Percentiles rank a stretch among this genome's conserved stretches.
phyloP scores from a whole-genome alignment of 75 land plant species.

The Pinus taeda region DNA sequence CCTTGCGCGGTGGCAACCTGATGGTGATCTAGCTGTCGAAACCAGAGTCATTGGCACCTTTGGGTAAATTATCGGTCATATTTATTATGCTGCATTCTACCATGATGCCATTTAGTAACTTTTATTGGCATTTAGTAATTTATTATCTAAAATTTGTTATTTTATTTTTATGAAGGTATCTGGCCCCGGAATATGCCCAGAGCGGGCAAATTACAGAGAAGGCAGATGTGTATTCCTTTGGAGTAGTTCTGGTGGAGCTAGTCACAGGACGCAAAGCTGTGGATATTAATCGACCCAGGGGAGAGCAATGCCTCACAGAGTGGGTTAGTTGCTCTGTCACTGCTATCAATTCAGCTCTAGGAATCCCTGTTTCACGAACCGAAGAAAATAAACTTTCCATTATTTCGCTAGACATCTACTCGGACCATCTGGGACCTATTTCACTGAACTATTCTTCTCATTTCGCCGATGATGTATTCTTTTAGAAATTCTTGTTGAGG shows the following conservation, averaged over 20 bases:
- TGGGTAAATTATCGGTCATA: slow-evolving; percentile 46
- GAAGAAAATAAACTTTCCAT: too few species aligned
- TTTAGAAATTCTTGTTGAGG: not conserved
- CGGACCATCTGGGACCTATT: too few species aligned
- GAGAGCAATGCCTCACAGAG: slow-evolving; percentile 83
- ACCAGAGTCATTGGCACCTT: slow-evolving; percentile 93
- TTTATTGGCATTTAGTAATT: not conserved
- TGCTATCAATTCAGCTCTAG: too few species aligned
- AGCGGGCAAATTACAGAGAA: slow-evolving; percentile 96
- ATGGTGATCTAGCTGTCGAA: slow-evolving; percentile 85
- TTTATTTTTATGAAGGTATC: slow-evolving; percentile 50
- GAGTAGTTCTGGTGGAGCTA: slow-evolving; percentile 88
- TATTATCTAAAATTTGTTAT: not conserved
- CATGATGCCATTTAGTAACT: not conserved
- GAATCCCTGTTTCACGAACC: too few species aligned
- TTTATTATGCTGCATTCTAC: not conserved
- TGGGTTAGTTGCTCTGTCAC: slow-evolving; percentile 46
- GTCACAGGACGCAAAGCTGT: slow-evolving; percentile 89
- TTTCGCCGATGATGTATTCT: too few species aligned
- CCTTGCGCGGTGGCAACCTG: slow-evolving; percentile 93
- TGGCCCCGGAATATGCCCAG: slow-evolving; percentile 98
- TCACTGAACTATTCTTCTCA: too few species aligned
- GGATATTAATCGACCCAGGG: slow-evolving; percentile 75
- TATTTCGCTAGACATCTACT: too few species aligned
- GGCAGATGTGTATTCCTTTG: slow-evolving; percentile 97